These are phyloP conservation scores for Thamnidium elegans DNA, from an alignment of 192 early-diverging fungal genomes.

Conservation along the genomic window DNA sequence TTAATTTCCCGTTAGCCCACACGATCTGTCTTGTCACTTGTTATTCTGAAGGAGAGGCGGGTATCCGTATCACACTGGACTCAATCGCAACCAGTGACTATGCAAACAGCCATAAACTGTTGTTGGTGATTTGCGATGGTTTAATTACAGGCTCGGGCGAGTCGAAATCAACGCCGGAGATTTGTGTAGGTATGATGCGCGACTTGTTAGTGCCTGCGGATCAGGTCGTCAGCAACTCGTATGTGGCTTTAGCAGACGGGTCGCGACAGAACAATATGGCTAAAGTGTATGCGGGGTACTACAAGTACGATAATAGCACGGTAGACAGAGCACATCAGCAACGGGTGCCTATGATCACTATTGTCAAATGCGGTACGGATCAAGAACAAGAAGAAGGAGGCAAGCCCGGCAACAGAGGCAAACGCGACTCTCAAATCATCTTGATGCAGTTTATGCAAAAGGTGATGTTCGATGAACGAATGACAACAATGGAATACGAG, in stretches of 20 bases:
- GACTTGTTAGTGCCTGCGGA: slow-evolving; percentile 52
- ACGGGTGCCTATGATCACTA: slow-evolving; percentile 69
- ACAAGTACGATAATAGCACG: slow-evolving; percentile 69
- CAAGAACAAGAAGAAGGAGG: slow-evolving; percentile 59
- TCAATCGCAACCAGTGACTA: slow-evolving; percentile 82
- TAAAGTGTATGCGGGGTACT: slow-evolving; percentile 90
- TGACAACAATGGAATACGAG: slow-evolving; percentile 82
- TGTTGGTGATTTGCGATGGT: slow-evolving; percentile 88
- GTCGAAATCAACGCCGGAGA: slow-evolving; percentile 70
- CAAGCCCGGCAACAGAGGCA: slow-evolving; percentile 90
- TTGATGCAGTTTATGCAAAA: slow-evolving; percentile 94
- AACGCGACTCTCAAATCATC: slow-evolving; percentile 95
- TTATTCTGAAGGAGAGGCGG: slow-evolving; percentile 86
- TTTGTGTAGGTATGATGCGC: slow-evolving; percentile 76
- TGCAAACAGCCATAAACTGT: slow-evolving; percentile 79
- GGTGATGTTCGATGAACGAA: slow-evolving; percentile 84
- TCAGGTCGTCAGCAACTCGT: slow-evolving; percentile 53
- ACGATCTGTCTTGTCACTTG: slow-evolving; percentile 82
- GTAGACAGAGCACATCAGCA: slow-evolving; percentile 64
- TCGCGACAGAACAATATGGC: slow-evolving; percentile 90
- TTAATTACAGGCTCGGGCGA: slow-evolving; percentile 83
- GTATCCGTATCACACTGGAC: slow-evolving; percentile 79
- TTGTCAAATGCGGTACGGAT: slow-evolving; percentile 56
- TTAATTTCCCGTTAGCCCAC: slow-evolving; percentile 50
- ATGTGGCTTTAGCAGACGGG: slow-evolving; percentile 90